Evolutionary conservation across 2,329 filamentous ascomycete genomes (phyloP).

Genomic region (Metarhizium album): DNA sequence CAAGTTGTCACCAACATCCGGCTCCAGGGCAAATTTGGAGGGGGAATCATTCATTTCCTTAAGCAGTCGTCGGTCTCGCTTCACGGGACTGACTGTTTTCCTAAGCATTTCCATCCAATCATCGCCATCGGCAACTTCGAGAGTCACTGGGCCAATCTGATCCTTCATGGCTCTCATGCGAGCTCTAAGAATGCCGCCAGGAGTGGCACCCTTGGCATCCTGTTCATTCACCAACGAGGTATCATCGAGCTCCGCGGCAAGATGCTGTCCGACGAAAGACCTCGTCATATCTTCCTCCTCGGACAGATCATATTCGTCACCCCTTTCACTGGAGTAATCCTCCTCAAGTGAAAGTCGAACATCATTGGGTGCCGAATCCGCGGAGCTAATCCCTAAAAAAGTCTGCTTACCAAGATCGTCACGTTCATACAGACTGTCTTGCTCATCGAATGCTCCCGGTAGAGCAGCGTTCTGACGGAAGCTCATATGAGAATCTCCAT

Average conservation of each 20-base stretch:
- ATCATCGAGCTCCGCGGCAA: conserved; percentile 62
- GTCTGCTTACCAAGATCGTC: conserved; percentile 50
- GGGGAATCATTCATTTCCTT: conserved; percentile 48
- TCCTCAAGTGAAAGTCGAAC: conserved; percentile 51
- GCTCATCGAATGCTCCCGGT: conserved; percentile 72
- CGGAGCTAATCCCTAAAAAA: conserved; percentile 92
- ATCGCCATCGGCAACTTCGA: conserved; percentile 57
- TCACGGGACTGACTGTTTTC: conserved; percentile 87
- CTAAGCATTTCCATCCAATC: conserved; percentile 93
- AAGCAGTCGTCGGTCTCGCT: conserved; percentile 73
- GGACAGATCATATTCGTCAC: conserved; percentile 66
- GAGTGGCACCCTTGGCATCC: conserved; percentile 35
- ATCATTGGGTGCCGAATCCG: conserved; percentile 61
- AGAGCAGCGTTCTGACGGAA: conserved; percentile 43
- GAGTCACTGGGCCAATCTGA: conserved; percentile 44
- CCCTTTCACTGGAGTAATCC: conserved; percentile 44
- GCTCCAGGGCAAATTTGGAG: conserved; percentile 16
- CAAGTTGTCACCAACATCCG: conserved; percentile 17
- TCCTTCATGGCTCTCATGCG: conserved; percentile 53
- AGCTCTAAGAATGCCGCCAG: conserved; percentile 52
- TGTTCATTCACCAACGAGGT: conserved; percentile 43
- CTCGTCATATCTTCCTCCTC: conserved; percentile 66
- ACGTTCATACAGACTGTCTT: conserved; percentile 42
- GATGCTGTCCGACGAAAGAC: conserved; percentile 63
- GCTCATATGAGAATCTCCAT: conserved; percentile 48